Conservation (phyloP, 2,329 filamentous ascomycete genomes). For the Cladophialophora yegresii region DNA sequence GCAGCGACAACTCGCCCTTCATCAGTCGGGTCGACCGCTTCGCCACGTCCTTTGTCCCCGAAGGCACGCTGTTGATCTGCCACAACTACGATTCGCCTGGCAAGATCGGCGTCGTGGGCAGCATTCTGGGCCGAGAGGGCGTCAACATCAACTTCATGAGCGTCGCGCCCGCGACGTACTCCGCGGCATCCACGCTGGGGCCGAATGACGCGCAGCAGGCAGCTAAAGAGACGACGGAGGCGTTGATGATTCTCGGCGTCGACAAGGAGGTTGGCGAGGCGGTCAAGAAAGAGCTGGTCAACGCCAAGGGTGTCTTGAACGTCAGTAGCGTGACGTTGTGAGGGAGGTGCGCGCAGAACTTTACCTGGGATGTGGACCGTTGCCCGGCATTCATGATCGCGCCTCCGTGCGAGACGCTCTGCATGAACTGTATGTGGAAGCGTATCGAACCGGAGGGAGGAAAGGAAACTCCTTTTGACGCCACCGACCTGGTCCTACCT, state of each 20-base stretch:
- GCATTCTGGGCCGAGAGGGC: conserved; percentile 65
- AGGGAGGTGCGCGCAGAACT: neutral
- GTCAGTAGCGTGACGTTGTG: conserved; percentile 55
- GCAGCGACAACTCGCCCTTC: conserved; percentile 49
- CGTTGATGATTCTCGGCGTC: conserved; percentile 79
- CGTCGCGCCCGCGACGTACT: conserved; percentile 55
- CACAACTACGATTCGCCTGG: conserved; percentile 80
- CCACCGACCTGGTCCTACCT: neutral
- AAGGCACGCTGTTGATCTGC: conserved; percentile 73
- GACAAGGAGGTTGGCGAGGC: conserved; percentile 64
- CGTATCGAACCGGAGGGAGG: neutral
- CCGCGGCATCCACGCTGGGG: conserved; percentile 27
- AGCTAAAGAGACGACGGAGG: conserved; percentile 54
- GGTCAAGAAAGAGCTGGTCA: conserved; percentile 53
- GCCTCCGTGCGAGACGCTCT: neutral
- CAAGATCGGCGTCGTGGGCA: conserved; percentile 79
- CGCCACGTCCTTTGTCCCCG: conserved; percentile 70
- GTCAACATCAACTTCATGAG: conserved; percentile 83
- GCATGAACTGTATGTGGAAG: neutral
- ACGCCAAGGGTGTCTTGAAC: conserved; percentile 55
- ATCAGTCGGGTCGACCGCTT: conserved; percentile 75
- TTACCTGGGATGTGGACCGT: neutral
- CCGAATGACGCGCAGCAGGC: conserved; percentile 23
- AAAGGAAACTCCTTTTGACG: neutral
- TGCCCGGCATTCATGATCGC: neutral